Base-by-base conservation (phyloP, 371 early-diverging fungal genomes). In the Batrachochytrium dendrobatidis region DNA sequence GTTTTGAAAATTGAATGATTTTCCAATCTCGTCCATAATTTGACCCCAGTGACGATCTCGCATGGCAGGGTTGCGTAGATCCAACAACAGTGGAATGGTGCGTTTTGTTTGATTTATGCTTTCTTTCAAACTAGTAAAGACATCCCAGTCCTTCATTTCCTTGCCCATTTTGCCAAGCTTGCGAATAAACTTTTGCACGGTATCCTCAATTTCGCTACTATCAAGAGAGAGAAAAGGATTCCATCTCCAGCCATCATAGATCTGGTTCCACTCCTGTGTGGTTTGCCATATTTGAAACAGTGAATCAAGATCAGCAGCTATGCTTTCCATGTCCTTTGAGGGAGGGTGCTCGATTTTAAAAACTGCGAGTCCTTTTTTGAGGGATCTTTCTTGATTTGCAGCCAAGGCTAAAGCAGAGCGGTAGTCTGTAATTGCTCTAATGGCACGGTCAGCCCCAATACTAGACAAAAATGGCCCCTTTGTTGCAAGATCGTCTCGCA, bases 1-100 rank as follows among this genome's bases (percentile, higher is more conserved):
- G 28, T 64, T 65, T 10, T 59, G 53, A 1, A 71, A 71, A 29
- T 73, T 69, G 56, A 81, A 78, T 3, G 74, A 57, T 51, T 75
- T 78, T 29, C 80, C 82, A 58, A 73, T 72, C 53, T 75, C 76
- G 26, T 81, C 79, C 70, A 75, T 80, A 34, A 81, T 62, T 57
- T 76, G 69, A 10, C 66, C 53, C 82, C 82, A 81, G 59, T 81
- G 82, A 3, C 82, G 67, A 15, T 71, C 71, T 20, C 82, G 56
- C 65, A 81, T n/a, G 0, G 82, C 80, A n/a, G 78, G 77, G 55
- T 77, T 79, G 34, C 65, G 69, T 32, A 81, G 48, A 56, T 75
- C 74, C 22, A 60, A 62, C 22, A 81, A 58, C 0, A 81, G 56
- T 1, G 82, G 82, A 3, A 81, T 58, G 7, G 74, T 69, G 29